Evolutionary conservation across 352 stramenopile genomes (phyloP), one percentile per base, ranked within the genome.

Genomic region (Globisporangium yorkense): DNA sequence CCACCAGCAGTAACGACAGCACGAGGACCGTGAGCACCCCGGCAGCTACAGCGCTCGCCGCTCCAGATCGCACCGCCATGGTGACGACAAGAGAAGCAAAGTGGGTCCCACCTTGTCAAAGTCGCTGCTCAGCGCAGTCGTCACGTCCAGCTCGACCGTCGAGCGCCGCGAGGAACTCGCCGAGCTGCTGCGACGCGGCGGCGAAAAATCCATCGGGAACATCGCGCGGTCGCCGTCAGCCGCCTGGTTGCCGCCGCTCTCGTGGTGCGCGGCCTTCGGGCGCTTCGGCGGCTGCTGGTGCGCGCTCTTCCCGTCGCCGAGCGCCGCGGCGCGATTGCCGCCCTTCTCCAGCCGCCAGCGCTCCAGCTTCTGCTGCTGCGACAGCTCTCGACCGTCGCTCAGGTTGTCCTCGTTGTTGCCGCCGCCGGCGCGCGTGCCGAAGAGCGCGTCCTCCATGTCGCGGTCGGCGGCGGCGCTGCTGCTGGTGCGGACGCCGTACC

Each of bases 281-380:
- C 65, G 61, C 44, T 62, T 54, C 4, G 12, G 44, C 39, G 40
- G 29, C 39, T 62, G 53, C 53, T 61, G 29, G 21, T 63, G 46
- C 29, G 48, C 27, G 51, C 21, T 50, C 31, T 47, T 54, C 0
- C 56, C 53, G 27, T 39, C 29, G 7, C 47, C 7, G 13, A 47
- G 48, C n/a, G 35, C 47, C 9, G 51, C 35, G 5, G 54, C 54
- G 5, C 67, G 62, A 4, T 47, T 57, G 33, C 24, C 29, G 5
- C 31, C 48, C 18, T 62, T 62, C 52, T 58, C 45, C 1, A 47
- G 56, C 18, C 61, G 46, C 66, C 72, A 77, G 29, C 68, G 60
- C 8, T 51, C 40, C 12, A 65, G 57, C 41, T 62, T 56, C n/a
- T 66, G 61, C 33, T 70, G 59, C 29, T 58, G 70, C 24, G 51